Conservation (phyloP, 768 basidiomycete species). For the Lactarius tabidus region DNA sequence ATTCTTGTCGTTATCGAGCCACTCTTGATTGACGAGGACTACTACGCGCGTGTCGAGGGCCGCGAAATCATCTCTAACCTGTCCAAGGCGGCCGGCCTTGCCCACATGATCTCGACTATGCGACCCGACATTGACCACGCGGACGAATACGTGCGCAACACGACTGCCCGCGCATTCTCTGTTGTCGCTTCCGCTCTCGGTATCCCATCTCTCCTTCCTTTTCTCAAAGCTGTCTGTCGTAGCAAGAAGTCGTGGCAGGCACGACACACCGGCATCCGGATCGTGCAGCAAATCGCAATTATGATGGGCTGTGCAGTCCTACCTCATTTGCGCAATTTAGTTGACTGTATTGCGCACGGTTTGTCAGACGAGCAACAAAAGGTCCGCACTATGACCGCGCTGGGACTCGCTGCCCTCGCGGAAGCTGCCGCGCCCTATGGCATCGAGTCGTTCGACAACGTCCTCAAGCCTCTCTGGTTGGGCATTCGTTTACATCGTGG, state of each 20-base stretch:
- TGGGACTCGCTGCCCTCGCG: slow-evolving; percentile 88
- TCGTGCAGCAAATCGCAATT: slow-evolving; percentile 98
- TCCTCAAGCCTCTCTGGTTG: slow-evolving; percentile 90
- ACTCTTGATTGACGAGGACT: slow-evolving; percentile 96
- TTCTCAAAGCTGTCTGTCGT: slow-evolving; percentile 97
- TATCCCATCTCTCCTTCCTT: slow-evolving; percentile 94
- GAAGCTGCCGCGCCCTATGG: slow-evolving; percentile 98
- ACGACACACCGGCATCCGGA: slow-evolving; percentile 97
- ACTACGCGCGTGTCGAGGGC: slow-evolving; percentile 94
- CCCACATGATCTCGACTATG: slow-evolving; percentile 99
- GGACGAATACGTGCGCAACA: slow-evolving; percentile 98
- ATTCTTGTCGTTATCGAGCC: slow-evolving; percentile 99
- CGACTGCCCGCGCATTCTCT: slow-evolving; percentile 97
- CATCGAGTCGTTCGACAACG: slow-evolving; percentile 98
- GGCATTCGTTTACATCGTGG: slow-evolving; percentile 94
- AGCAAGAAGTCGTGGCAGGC: slow-evolving; percentile 99
- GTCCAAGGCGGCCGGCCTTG: slow-evolving; percentile 97
- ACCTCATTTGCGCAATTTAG: slow-evolving; percentile 93
- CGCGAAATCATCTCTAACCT: slow-evolving; percentile 99
- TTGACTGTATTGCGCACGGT: slow-evolving; percentile 93
- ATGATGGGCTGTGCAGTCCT: slow-evolving; percentile 99
- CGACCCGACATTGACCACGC: slow-evolving; percentile 99
- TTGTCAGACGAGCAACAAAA: slow-evolving; percentile 94
- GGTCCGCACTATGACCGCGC: slow-evolving; percentile 92
- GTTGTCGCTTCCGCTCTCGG: slow-evolving; percentile 98